A percentile compares a stretch with the other conserved stretches of the same genome.
phyloP scores from a whole-genome alignment of 176 grass and related monocot genomes.

The Areca catechu region DNA sequence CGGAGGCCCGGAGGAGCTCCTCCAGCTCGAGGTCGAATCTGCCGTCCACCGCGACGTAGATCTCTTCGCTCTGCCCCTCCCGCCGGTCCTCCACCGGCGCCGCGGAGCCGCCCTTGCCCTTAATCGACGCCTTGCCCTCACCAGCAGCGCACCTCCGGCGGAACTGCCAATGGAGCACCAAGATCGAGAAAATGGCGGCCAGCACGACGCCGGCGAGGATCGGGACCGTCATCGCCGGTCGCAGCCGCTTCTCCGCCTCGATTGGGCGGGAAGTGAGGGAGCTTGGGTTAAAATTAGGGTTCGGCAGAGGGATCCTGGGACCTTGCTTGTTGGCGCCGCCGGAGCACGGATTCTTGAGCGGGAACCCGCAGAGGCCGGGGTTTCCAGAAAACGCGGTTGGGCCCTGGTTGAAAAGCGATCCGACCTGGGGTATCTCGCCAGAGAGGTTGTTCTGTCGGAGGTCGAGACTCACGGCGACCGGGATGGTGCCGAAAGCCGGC shows the following conservation, averaged over 20 bases:
- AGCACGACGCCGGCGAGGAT: slow-evolving; percentile 52
- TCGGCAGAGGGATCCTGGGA: slow-evolving; percentile 42
- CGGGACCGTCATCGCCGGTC: slow-evolving; percentile 30
- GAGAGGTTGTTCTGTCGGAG: slow-evolving; percentile 79
- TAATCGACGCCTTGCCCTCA: slow-evolving; percentile 38
- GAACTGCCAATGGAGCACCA: slow-evolving; percentile 74
- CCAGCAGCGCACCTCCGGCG: slow-evolving; percentile 35
- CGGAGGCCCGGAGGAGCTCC: slow-evolving; percentile 81
- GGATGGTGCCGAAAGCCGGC: slow-evolving; percentile 62
- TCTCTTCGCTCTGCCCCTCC: slow-evolving; percentile 56
- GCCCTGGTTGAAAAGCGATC: slow-evolving; percentile 83
- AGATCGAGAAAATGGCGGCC: slow-evolving; percentile 28
- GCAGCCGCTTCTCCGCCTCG: slow-evolving; percentile 20
- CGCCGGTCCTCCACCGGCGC: slow-evolving; percentile 25
- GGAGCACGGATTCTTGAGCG: slow-evolving; percentile 61
- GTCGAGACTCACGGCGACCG: slow-evolving; percentile 71
- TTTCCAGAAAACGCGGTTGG: slow-evolving; percentile 88
- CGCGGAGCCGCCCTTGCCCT: slow-evolving; percentile 33
- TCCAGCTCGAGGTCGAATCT: slow-evolving; percentile 87
- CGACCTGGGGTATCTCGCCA: slow-evolving; percentile 92
- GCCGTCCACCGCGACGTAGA: slow-evolving; percentile 80
- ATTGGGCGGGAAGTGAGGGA: slow-evolving; percentile 24
- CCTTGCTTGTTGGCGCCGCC: slow-evolving; percentile 17
- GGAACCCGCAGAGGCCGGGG: slow-evolving; percentile 72
- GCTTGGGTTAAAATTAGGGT: slow-evolving; percentile 33